Conservation (phyloP, 108 stramenopile genomes). For the Fistulifera pelliculosa region DNA sequence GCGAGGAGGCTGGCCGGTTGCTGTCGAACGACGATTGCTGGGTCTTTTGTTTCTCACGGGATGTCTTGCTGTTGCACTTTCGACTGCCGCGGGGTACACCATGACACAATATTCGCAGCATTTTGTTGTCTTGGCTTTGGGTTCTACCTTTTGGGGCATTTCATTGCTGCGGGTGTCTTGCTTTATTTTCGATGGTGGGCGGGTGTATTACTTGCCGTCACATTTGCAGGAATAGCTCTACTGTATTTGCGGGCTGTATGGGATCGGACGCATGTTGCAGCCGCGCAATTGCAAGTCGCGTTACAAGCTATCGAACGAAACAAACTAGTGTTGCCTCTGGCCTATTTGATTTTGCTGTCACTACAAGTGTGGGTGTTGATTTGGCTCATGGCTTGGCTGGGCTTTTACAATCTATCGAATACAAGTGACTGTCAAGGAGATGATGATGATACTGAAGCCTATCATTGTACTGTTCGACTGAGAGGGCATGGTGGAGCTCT, state of each 20-base stretch:
- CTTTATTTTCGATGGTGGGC: constrained; percentile 2
- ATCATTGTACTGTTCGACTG: too few species aligned
- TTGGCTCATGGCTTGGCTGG: not conserved
- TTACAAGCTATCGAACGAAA: not conserved
- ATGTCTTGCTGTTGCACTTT: too few species aligned
- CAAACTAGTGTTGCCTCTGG: not conserved
- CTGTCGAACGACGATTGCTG: too few species aligned
- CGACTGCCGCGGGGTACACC: too few species aligned
- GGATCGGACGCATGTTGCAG: not conserved
- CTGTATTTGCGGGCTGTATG: not conserved
- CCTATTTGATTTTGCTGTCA: not conserved
- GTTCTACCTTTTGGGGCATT: not conserved
- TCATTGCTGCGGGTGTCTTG: constrained; percentile 2
- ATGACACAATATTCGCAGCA: too few species aligned
- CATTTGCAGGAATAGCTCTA: not conserved
- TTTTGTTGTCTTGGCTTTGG: too few species aligned
- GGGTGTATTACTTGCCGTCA: not conserved
- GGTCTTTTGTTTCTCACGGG: too few species aligned
- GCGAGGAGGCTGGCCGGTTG: too few species aligned
- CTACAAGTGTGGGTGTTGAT: not conserved
- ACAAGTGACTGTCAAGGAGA: too few species aligned
- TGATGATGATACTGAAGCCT: too few species aligned
- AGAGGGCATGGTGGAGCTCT: too few species aligned
- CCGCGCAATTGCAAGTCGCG: not conserved
- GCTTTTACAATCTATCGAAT: not conserved